phyloP scores from a whole-genome alignment of 306 rosid genomes.

The Lathyrus oleraceus region DNA sequence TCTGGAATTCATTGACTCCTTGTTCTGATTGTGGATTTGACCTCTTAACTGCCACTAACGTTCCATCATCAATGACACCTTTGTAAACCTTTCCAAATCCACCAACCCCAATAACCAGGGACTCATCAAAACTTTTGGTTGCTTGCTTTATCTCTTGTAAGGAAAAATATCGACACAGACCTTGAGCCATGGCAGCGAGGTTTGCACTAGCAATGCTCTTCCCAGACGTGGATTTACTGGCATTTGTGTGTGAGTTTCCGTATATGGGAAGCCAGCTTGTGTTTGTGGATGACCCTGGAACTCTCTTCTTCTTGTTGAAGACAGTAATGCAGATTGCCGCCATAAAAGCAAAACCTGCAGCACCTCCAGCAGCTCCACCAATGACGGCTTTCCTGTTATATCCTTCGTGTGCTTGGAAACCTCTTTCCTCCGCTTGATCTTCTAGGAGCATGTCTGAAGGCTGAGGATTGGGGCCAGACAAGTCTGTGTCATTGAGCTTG shows the following conservation, averaged over 20 bases:
- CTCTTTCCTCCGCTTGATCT: background rate
- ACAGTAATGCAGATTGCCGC: slow-evolving; percentile 44
- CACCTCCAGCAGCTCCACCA: slow-evolving; percentile 61
- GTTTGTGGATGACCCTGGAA: slow-evolving; percentile 35
- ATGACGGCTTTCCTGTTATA: slow-evolving; percentile 24
- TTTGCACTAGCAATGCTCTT: slow-evolving; percentile 38
- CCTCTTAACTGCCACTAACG: slow-evolving; percentile 52
- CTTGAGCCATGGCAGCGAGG: slow-evolving; percentile 48
- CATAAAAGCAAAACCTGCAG: slow-evolving; percentile 49
- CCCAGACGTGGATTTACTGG: slow-evolving; percentile 45
- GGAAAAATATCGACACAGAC: slow-evolving; percentile 55
- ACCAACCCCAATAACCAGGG: slow-evolving; percentile 63
- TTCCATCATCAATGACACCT: slow-evolving; percentile 50
- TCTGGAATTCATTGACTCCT: slow-evolving; percentile 61
- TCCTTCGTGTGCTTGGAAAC: background rate
- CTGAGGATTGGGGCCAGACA: slow-evolving; percentile 60
- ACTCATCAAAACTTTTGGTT: slow-evolving; percentile 51
- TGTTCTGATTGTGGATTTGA: slow-evolving; percentile 62
- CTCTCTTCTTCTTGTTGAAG: slow-evolving; percentile 41
- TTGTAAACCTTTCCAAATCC: slow-evolving; percentile 67
- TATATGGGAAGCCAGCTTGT: slow-evolving; percentile 58
- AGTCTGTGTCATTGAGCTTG: slow-evolving; percentile 52
- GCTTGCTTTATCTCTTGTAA: slow-evolving; percentile 51
- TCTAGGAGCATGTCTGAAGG: slow-evolving; percentile 43
- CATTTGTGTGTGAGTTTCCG: slow-evolving; percentile 18